Evolutionary conservation across 2,329 filamentous ascomycete genomes (phyloP), one percentile per base, ranked within the genome.

Genomic region (Chaetomiaceae sp.): DNA sequence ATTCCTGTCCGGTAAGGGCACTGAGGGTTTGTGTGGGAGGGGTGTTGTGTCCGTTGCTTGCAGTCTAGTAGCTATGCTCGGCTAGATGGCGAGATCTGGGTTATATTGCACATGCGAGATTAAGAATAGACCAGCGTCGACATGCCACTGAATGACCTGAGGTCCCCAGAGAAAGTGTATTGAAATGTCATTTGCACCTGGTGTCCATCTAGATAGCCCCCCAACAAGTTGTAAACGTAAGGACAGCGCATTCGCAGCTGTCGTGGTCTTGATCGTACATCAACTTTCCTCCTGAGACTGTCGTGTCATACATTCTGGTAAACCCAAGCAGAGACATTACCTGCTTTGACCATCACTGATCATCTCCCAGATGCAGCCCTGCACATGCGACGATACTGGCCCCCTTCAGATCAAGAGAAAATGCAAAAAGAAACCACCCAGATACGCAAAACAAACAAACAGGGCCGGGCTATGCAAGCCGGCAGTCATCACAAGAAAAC

Each of bases 1-100:
- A 44, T 63, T 11, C 61, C 60, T 15, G 39, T 63, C 15, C 56
- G 59, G 55, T 53, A 57, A 53, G 19, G 37, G 22, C 17, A 19
- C 4, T 11, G 11, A 15, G 33, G 15, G 9, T 40, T 4, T 3
- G n/a, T 3, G 9, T 37, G 15, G 6, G 22, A 23, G 20, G 19
- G 22, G 14, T 47, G 9, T 12, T 19, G 22, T 31, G 29, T 27
- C 36, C n/a, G 27, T 51, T 37, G 37, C 22, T 8, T 46, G 40
- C 23, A n/a, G 7, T 27, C 23, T 19, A 22, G 23, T 19, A 25
- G 40, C 29, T 25, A 29, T 25, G 12, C 34, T 39, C 25, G 19
- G 22, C 33, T 12, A 9, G 9, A 25, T 36, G 43, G 14, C 36
- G 9, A 33, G 37, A 42, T n/a, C 14, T 25, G n/a, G 33, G 22